Base-by-base conservation (phyloP, 2,329 filamentous ascomycete species). In the Hysterium pulicare region DNA sequence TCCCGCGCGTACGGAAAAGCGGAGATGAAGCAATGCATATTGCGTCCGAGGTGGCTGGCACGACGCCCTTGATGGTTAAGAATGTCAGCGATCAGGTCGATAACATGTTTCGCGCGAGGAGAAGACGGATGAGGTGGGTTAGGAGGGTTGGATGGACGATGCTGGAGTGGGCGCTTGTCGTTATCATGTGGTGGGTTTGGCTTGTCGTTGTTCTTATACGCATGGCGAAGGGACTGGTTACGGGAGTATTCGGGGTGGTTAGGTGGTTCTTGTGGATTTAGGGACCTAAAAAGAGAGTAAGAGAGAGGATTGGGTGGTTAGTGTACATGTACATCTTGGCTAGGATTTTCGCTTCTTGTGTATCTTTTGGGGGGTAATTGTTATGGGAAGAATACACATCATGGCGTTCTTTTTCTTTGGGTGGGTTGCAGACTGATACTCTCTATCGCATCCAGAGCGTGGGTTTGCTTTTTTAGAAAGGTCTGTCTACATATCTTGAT, bases 161-260 rank as follows among this genome's bases (percentile, higher is more conserved):
- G 16, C 79, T 96, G 13, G 91, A 97, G 72, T 96, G 90, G 89
- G 71, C 82, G 38, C 76, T 97, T 15, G 82, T 97, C 30, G 87
- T 86, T 3, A 79, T 94, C 54, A 88, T 97, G 83, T 96, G 93
- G 90, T 89, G 86, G 67, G 83, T 94, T 13, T 97, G 91, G 90
- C 81, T 94, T 45, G 73, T 95, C 24, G 90, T 96, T 19, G 86
- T 90, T 63, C 73, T 91, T 19, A 73, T 86, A 39, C 79, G 87
- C 46, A 66, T 87, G 11, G 69, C 86, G 26, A 71, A 82, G 46
- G 82, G 83, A 9, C 54, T 85, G 1, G 77, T 84, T 33, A 77
- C 77, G 34, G 82, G 82, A 2, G 58, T 80, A 0, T 71, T 81
- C 38, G 69, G 73, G 9, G 76, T 78, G 8, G 73, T 86, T n/a